Conservation (phyloP, 495 filamentous ascomycete species). For the Tuber borchii region DNA sequence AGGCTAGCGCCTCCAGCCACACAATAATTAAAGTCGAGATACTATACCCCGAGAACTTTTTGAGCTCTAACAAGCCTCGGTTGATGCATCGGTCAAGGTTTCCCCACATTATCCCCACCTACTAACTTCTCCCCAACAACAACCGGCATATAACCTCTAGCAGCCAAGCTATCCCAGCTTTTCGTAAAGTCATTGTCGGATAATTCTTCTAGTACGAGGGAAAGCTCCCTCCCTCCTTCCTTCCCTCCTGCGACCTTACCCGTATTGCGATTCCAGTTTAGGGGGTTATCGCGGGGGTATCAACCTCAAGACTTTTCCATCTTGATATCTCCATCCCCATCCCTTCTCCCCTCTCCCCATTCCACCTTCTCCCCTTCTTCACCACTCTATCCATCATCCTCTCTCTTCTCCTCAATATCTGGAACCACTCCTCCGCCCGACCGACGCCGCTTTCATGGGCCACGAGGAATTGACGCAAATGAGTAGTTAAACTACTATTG, state of each 20-base stretch:
- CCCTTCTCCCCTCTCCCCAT: slow-evolving; percentile 22
- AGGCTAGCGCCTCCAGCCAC: neutral
- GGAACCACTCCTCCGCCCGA: slow-evolving; percentile 82
- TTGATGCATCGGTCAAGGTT: neutral
- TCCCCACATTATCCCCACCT: neutral
- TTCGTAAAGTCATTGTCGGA: neutral
- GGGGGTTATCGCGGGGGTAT: neutral
- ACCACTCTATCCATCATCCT: slow-evolving; percentile 7
- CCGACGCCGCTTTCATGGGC: too few relatives aligned
- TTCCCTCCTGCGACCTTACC: too few relatives aligned
- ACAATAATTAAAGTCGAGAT: neutral
- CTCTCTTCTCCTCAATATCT: slow-evolving; percentile 56
- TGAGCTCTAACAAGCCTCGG: neutral
- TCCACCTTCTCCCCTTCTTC: slow-evolving; percentile 20
- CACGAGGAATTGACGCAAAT: too few relatives aligned
- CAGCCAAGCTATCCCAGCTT: neutral
- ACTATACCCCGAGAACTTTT: neutral
- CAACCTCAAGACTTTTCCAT: slow-evolving; percentile 10
- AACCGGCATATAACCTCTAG: neutral
- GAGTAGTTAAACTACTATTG: too few relatives aligned
- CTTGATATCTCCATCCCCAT: slow-evolving; percentile 19
- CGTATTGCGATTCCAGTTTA: neutral
- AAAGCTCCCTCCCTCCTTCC: too few relatives aligned
- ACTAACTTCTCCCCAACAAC: neutral
- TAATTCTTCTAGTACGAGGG: neutral